Evolutionary conservation across 306 rosid species (phyloP).

Genomic region (Acacia confusa): DNA sequence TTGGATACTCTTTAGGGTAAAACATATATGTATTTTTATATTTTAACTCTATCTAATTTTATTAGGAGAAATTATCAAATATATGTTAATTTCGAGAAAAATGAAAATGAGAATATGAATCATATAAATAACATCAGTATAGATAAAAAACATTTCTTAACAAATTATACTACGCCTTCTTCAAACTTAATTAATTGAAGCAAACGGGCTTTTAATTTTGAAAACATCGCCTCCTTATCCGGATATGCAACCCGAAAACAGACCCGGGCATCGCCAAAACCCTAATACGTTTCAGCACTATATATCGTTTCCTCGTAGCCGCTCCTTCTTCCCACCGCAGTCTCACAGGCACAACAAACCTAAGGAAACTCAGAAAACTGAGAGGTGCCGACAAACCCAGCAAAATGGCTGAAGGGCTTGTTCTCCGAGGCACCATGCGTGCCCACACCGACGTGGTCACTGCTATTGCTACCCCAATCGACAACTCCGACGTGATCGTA

Average conservation of each 20-base stretch:
- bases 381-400: no score
- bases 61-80: no score
- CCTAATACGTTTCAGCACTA: slow-evolving; percentile 23
- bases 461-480: slow-evolving; percentile 93
- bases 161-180: no score
- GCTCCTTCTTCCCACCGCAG: not conserved
- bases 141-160: no score
- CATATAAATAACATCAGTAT: no score
- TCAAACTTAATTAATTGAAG: no score
- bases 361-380: not conserved
- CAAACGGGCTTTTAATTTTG: no score
- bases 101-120: no score
- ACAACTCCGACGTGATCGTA: slow-evolving; percentile 87
- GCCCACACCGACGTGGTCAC: slow-evolving; percentile 94
- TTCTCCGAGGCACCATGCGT: slow-evolving; percentile 85
- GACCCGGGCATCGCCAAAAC: slow-evolving; percentile 16
- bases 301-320: not conserved
- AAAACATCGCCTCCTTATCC: not conserved
- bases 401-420: slow-evolving; percentile 67
- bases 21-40: no score
- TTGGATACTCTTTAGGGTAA: no score
- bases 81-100: no score
- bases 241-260: not conserved
- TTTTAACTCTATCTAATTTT: no score
- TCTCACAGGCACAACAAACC: slow-evolving; percentile 40